Base-by-base conservation (phyloP, 345 rosid species). In the Syzygium oleosum region DNA sequence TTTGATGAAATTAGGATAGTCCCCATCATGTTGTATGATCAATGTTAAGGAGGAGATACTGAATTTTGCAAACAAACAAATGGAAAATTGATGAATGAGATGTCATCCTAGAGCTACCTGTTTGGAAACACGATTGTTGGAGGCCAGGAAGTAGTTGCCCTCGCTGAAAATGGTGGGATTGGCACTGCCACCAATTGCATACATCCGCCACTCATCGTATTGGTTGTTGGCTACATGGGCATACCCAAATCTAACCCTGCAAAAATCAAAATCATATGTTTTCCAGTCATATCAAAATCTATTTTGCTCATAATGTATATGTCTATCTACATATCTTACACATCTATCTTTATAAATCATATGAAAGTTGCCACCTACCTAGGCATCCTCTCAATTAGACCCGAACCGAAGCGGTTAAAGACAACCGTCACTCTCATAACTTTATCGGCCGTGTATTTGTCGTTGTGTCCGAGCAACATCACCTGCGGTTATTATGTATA, bases 201-300 rank as follows among this genome's bases (percentile, higher is more conserved):
- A 97, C 99, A 97, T 97, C 88, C 89, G 90, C 99, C 99, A 97
- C 85, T 95, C 93, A 85, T 96, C 97, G 85, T 97, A 97, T 51
- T 95, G 93, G 87, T 96, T 97, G 95, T 97, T 97, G 31, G 96
- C 99, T 85, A 95, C 99, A 89, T 97, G 99, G 87, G 98, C 96
- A 54, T 95, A 97, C 19, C 99, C 99, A 11, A 92, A 23, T 89
- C 97, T 91, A 34, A 94, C 96, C 92, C 96, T 95, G 89, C 87
- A 90, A 89, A 43, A 43, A 43, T 43, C 46, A 43, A 43, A 38
- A 25, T 85, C 19, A 51, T 54, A 29, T 19, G 83, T 38, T 38
- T 19, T 38, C 83, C 38, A 38, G 22, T 5, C 49, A 80, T 21
- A 13, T 56, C 23, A 51, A 6, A 65, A 22, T 43, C 12, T 83